Percentiles rank a stretch among this genome's conserved stretches.
Conservation (phyloP, 225 moss, liverwort and hornwort species). For the Anthoceros angustus region DNA sequence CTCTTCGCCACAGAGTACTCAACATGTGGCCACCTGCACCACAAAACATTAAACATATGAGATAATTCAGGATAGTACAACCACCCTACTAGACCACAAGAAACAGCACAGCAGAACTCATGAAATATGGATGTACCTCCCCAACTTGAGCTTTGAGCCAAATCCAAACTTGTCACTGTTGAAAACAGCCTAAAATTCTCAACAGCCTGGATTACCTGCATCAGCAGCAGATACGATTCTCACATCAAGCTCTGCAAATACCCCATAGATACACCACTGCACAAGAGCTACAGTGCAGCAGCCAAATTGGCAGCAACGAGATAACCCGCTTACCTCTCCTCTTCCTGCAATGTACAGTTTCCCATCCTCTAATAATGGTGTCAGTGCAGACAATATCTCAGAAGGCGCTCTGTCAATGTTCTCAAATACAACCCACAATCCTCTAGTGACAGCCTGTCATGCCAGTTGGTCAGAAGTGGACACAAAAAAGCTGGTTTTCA, state of each 20-base stretch:
- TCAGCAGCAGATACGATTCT: neutral
- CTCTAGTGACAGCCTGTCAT: slow-evolving; percentile 67
- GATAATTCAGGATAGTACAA: neutral
- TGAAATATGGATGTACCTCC: neutral
- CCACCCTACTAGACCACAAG: neutral
- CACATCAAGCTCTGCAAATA: neutral
- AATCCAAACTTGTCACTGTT: slow-evolving; percentile 66
- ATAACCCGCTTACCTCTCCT: slow-evolving; percentile 37
- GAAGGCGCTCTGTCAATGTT: slow-evolving; percentile 90
- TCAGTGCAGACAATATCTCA: slow-evolving; percentile 88
- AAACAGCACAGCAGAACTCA: too few species aligned
- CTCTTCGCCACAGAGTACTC: slow-evolving; percentile 81
- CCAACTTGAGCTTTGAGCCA: slow-evolving; percentile 31
- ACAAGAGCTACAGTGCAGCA: neutral
- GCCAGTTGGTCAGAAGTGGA: neutral
- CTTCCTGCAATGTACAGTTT: slow-evolving; percentile 90
- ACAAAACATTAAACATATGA: neutral
- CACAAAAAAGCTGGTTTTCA: neutral
- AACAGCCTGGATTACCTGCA: slow-evolving; percentile 65
- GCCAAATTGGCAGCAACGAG: neutral
- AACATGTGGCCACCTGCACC: slow-evolving; percentile 50
- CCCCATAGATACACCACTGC: neutral
- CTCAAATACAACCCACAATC: slow-evolving; percentile 96
- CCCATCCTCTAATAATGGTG: slow-evolving; percentile 81
- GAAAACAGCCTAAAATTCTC: slow-evolving; percentile 87